Evolutionary conservation across 208 protist species (phyloP).

Genomic region (Leishmania arabica): DNA sequence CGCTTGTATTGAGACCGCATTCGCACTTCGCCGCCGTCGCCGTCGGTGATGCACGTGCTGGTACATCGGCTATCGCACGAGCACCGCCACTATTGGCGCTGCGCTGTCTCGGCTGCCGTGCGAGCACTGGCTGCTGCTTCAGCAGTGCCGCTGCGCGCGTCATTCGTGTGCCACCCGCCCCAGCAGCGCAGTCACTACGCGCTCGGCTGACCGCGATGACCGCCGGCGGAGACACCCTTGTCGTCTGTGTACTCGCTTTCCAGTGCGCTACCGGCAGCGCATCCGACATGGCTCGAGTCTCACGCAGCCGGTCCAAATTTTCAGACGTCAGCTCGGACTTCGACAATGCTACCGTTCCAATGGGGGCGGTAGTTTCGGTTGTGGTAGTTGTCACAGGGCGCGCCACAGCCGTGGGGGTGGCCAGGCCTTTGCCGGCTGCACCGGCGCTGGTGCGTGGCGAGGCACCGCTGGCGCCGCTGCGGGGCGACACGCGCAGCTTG

Average conservation of each 20-base stretch:
- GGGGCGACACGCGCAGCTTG: neutral
- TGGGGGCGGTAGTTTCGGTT: neutral
- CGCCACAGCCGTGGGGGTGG: neutral
- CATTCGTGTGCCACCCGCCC: neutral
- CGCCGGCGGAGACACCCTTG: neutral
- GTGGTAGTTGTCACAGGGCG: neutral
- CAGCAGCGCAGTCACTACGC: neutral
- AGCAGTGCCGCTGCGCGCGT: neutral
- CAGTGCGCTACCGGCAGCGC: neutral
- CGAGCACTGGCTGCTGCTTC: slow-evolving; percentile 1
- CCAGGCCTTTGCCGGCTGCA: neutral
- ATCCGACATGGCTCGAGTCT: neutral
- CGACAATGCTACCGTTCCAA: neutral
- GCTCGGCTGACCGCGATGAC: neutral
- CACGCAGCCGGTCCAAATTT: slow-evolving; percentile 8
- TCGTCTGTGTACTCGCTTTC: neutral
- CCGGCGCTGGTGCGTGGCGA: neutral
- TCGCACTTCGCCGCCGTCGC: neutral
- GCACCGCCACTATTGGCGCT: neutral
- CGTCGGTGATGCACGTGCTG: neutral
- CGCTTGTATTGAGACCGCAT: neutral
- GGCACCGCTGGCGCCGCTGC: neutral
- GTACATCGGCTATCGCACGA: neutral
- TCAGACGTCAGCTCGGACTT: slow-evolving; percentile 1
- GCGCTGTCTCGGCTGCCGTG: neutral